Evolutionary conservation across 108 stramenopile genomes (phyloP), one percentile per base, ranked within the genome.

Genomic region (Schizochytrium sp.): DNA sequence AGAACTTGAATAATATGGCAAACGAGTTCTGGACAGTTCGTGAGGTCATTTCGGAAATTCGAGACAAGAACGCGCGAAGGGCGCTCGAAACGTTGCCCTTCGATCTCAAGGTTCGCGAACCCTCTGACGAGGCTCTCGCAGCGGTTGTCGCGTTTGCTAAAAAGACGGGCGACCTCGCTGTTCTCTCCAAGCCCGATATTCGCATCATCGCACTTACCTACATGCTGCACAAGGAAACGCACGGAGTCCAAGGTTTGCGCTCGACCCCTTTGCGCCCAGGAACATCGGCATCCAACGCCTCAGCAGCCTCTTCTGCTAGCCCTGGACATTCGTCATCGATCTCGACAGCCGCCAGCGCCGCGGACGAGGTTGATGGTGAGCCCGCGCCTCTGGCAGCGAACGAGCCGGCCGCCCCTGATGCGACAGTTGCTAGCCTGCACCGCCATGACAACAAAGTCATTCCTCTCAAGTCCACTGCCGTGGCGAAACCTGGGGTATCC

Each of bases 111-210:
- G 72, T 90, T 1, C 72, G 94, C 51, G 90, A 93, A 53, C 96
- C 97, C 12, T 90, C 94, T 6, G 71, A 87, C 4, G 90, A 94
- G 43, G 93, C 92, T 8, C 87, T 96, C 4, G 72, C 90, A 6
- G 91, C 91, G 14, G 93, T 97, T 34, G 87, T 93, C 45, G 94
- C 94, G 60, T 98, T 99, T 93, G 94, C 96, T 29, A 89, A 96
- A 34, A 94, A 95, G 89, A 98, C 98, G 14, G 99, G 99, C 21
- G 99, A 99, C 93, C 96, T 97, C 92, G 72, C 91, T 5, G 91
- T 92, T 44, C 90, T 99, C 44, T 94, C 93, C 18, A 88, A 89
- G 29, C 95, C 96, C 41, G 99, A 99, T 94, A 72, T 98, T 72
- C 96, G 96, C 87, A 95, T 99, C 0, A 87, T 99, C 89, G 98